A percentile compares a stretch with the other conserved stretches of the same genome.
These are phyloP conservation scores for Boletus reticuloceps DNA, from an alignment of 768 basidiomycete species.

Conservation along the genomic window DNA sequence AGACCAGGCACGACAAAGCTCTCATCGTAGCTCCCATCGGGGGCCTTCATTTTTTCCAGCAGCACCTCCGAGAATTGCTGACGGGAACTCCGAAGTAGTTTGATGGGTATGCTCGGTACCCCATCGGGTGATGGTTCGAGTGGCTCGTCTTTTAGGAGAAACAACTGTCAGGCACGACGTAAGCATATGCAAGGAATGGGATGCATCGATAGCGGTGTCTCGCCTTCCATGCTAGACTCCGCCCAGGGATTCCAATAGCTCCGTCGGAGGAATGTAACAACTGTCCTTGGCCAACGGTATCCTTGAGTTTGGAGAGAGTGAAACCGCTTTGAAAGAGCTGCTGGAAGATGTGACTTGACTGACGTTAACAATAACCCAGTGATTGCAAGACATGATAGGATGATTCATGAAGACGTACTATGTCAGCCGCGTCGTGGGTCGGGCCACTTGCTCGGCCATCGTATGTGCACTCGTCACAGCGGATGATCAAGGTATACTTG, in stretches of 20 bases:
- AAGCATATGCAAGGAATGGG: slow-evolving; percentile 16
- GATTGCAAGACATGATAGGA: background rate
- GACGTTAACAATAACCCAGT: slow-evolving; percentile 3
- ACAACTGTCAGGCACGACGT: slow-evolving; percentile 48
- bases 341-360: slow-evolving; percentile 40
- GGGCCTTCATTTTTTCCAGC: slow-evolving; percentile 72
- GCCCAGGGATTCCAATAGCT: slow-evolving; percentile 55
- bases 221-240: slow-evolving; percentile 85
- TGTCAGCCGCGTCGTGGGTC: slow-evolving; percentile 22
- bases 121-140: slow-evolving; percentile 48
- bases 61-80: slow-evolving; percentile 56
- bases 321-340: slow-evolving; percentile 49
- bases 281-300: slow-evolving; percentile 60
- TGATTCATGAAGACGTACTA: slow-evolving; percentile 18
- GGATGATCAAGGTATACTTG: background rate
- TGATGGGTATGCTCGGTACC: slow-evolving; percentile 34
- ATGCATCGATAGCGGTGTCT: slow-evolving; percentile 15
- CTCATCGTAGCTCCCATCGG: slow-evolving; percentile 81
- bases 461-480: background rate
- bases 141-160: slow-evolving; percentile 66
- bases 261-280: slow-evolving; percentile 46
- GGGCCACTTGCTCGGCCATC: slow-evolving; percentile 27
- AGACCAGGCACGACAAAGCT: slow-evolving; percentile 58
- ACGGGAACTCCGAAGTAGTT: slow-evolving; percentile 48
- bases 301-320: slow-evolving; percentile 63